Base-by-base conservation (phyloP, 352 stramenopile genomes). In the Pythium plurisporium region DNA sequence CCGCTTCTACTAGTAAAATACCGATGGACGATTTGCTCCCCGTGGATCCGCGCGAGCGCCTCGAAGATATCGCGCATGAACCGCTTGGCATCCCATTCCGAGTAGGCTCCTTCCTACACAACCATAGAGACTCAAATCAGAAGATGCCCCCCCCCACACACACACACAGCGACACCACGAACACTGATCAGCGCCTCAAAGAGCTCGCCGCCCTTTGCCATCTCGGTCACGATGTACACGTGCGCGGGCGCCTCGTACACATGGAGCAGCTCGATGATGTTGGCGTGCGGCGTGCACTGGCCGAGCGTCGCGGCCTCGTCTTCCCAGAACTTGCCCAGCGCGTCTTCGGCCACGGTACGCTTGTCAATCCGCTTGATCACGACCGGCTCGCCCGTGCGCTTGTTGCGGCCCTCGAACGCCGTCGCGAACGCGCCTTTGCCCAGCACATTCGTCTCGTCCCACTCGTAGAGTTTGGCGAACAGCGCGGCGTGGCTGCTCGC, bases 331-430 rank as follows among this genome's bases (percentile, higher is more conserved):
- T 29, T 23, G n/a, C 49, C 43, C 1, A 47, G n/a, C 30, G 15
- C 20, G 4, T 59, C 41, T 1, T 55, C 42, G 11, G 29, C 46
- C 6, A 45, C 27, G 1, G 45, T 20, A 20, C 45, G 46, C 48
- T 87, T 85, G 12, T 80, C 67, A 43, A 92, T 68, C 20, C 83
- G 75, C 64, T 92, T 92, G 54, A 90, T 59, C 2, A 77, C 77
- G 4, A 89, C 74, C 0, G 41, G 14, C 7, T 59, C 59, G 15
- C 75, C 65, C 5, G 66, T 73, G 12, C 59, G 58, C 36, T 69
- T 69, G 33, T 74, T 45, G 12, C 55, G 65, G 9, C 67, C 80
- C 4, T 61, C 65, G 50, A 87, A 83, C n/a, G 86, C 74, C 30
- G 60, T 67, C 3, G 70, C 79, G 59, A 62, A 76, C n/a, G 69